phyloP scores from a whole-genome alignment of 257 asterid genomes.

The Apocynum venetum region DNA sequence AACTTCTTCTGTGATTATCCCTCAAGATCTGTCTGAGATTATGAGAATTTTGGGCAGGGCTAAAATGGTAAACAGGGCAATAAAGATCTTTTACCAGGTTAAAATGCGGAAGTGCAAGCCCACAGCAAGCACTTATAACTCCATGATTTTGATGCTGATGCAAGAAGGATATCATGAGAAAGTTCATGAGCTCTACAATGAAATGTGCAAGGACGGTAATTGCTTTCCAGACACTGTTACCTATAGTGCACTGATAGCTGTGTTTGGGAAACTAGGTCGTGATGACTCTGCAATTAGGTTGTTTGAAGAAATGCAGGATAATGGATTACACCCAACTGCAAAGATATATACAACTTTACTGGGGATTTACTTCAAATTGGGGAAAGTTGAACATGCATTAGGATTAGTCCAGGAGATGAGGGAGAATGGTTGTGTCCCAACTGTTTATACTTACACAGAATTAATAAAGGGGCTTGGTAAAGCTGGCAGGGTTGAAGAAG shows the following conservation, averaged over 20 bases:
- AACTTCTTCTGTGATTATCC: conserved; percentile 51
- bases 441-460: conserved; percentile 83
- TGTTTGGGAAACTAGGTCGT: conserved; percentile 61
- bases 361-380: conserved; percentile 55
- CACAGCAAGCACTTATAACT: conserved; percentile 67
- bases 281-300: conserved; percentile 63
- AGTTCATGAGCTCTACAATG: conserved; percentile 78
- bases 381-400: conserved; percentile 56
- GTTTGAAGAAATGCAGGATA: conserved; percentile 86
- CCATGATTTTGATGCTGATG: conserved; percentile 85
- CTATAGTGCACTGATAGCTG: conserved; percentile 67
- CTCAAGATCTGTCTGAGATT: conserved; percentile 60
- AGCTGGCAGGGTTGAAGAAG: conserved; percentile 72
- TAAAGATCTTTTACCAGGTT: conserved; percentile 61
- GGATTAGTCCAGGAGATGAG: conserved; percentile 70
- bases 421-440: conserved; percentile 52
- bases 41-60: conserved; percentile 58
- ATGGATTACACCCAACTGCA: conserved; percentile 67
- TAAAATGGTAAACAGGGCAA: conserved; percentile 80
- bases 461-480: conserved; percentile 73
- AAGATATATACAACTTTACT: conserved; percentile 73
- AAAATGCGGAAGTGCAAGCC: conserved; percentile 77
- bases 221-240: conserved; percentile 83
- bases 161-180: conserved; percentile 78
- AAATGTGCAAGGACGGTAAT: conserved; percentile 71